Evolutionary conservation across 495 filamentous ascomycete genomes (phyloP).

Genomic region (Pyrenula aspistea): DNA sequence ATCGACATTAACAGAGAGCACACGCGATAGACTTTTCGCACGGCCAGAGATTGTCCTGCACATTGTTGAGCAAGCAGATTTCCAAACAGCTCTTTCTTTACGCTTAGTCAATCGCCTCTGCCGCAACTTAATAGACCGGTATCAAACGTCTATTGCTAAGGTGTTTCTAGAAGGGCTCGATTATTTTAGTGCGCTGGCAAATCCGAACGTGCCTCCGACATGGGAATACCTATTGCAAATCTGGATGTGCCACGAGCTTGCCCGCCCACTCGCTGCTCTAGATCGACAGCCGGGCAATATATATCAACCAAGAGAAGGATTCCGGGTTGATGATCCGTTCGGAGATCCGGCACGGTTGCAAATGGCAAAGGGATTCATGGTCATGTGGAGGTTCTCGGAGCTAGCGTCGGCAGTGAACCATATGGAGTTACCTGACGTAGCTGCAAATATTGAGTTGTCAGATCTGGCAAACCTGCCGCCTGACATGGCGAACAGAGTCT

Average conservation of each 20-base stretch:
- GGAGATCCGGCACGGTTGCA: not conserved
- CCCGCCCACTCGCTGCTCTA: not conserved
- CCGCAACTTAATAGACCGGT: not conserved
- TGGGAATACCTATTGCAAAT: not conserved
- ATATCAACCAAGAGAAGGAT: not conserved
- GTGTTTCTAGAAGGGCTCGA: not conserved
- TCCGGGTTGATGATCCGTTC: not conserved
- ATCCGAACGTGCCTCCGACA: not conserved
- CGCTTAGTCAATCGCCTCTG: not conserved
- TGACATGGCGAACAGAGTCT: no score
- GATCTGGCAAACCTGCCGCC: no score
- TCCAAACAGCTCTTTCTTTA: not conserved
- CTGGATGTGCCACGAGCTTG: not conserved
- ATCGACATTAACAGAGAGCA: not conserved
- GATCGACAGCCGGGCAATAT: not conserved
- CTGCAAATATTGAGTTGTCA: no score
- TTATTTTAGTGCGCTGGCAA: not conserved
- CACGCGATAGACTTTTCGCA: not conserved
- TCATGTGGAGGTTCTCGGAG: not conserved
- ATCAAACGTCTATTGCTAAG: not conserved
- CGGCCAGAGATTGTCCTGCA: not conserved
- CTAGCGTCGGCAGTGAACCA: not conserved
- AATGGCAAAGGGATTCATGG: not conserved
- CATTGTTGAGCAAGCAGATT: not conserved
- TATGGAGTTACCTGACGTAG: no score